phyloP scores from a whole-genome alignment of 768 basidiomycete genomes.

The Russula sp. region DNA sequence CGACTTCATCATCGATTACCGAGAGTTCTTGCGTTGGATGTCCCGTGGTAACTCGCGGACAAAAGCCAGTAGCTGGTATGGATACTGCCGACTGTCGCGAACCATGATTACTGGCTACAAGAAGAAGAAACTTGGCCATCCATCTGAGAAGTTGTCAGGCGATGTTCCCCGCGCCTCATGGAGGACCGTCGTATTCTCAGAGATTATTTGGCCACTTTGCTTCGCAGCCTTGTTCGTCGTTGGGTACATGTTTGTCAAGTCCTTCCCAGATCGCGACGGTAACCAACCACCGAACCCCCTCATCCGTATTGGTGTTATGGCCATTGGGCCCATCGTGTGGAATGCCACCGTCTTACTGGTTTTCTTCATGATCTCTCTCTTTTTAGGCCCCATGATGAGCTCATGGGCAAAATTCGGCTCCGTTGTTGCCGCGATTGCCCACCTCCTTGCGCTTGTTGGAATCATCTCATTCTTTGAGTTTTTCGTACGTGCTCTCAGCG shows the following conservation, averaged over 20 bases:
- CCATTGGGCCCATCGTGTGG: conserved; percentile 91
- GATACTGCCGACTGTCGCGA: conserved; percentile 93
- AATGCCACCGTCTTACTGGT: conserved; percentile 82
- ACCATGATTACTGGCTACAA: conserved; percentile 99
- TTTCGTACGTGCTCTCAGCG: conserved; percentile 56
- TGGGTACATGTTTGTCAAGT: conserved; percentile 91
- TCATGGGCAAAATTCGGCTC: conserved; percentile 84
- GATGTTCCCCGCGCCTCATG: conserved; percentile 91
- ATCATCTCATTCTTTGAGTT: conserved; percentile 91
- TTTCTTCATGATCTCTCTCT: conserved; percentile 87
- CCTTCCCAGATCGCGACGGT: conserved; percentile 66
- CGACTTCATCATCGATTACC: conserved; percentile 98
- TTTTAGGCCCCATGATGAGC: conserved; percentile 85
- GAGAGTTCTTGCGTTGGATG: conserved; percentile 99
- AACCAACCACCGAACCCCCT: conserved; percentile 70
- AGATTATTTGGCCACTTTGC: conserved; percentile 75
- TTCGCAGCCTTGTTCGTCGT: conserved; percentile 70
- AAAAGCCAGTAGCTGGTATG: conserved; percentile 98
- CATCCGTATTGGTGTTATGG: conserved; percentile 80
- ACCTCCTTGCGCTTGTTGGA: conserved; percentile 74
- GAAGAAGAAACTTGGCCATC: conserved; percentile 96
- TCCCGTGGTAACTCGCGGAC: conserved; percentile 94
- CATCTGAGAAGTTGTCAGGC: conserved; percentile 93
- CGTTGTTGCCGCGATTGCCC: conserved; percentile 88
- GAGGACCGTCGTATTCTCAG: conserved; percentile 75